Evolutionary conservation across 2,329 filamentous ascomycete species (phyloP).

Genomic region (Aspergillus proliferans): DNA sequence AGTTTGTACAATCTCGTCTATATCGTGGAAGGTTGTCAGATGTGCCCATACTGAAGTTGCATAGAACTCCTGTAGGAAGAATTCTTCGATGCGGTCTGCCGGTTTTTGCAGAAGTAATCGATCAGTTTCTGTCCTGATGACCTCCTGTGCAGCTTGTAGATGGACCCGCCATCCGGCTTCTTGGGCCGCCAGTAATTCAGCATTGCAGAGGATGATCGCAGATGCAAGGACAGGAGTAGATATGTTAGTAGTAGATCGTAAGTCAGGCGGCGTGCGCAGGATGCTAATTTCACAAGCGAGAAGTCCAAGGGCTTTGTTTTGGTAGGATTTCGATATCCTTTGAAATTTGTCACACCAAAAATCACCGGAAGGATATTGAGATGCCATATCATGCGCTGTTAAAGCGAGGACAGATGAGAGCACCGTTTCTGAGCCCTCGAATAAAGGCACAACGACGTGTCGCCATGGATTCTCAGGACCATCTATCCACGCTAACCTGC

Average conservation of each 20-base stretch:
- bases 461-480: constrained; percentile 15
- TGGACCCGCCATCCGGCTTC: constrained; percentile 13
- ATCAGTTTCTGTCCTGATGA: constrained; percentile 6
- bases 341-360: constrained; percentile 2
- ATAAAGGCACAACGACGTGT: constrained; percentile 14
- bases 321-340: constrained; percentile 5
- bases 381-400: constrained; percentile 13
- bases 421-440: constrained; percentile 11
- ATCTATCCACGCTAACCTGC: constrained; percentile 6
- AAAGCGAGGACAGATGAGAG: constrained; percentile 15
- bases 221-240: constrained; percentile 10
- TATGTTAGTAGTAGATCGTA: background rate
- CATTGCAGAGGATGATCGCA: constrained; percentile 15
- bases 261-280: background rate
- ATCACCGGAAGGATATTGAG: constrained; percentile 3
- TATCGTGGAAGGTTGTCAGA: constrained; percentile 12
- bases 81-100: constrained; percentile 9
- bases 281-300: constrained; percentile 3
- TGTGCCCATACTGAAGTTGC: constrained; percentile 11
- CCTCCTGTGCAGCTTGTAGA: constrained; percentile 14
- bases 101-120: background rate
- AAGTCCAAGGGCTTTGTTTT: constrained; percentile 3
- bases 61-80: constrained; percentile 16
- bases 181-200: constrained; percentile 15
- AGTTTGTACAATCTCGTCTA: constrained; percentile 5